Evolutionary conservation across 2,329 filamentous ascomycete genomes (phyloP).

Genomic region (Elsinoe arachidis): DNA sequence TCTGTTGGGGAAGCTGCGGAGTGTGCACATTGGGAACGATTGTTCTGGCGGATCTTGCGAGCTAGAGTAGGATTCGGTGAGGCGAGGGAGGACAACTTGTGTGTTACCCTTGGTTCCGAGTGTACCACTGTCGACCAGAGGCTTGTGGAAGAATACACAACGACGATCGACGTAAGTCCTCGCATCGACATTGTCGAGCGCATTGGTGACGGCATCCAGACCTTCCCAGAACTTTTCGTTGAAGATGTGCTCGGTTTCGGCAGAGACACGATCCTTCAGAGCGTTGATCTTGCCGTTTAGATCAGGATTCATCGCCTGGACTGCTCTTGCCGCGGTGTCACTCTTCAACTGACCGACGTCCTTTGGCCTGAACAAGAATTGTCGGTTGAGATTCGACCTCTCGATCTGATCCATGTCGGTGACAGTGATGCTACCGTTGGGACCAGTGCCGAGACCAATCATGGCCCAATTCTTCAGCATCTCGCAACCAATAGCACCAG

Average conservation of each 20-base stretch:
- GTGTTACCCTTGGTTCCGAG: conserved; percentile 99
- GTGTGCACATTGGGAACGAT: conserved; percentile 97
- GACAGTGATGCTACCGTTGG: conserved; percentile 78
- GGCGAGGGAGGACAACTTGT: conserved; percentile 80
- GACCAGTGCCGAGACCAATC: conserved; percentile 87
- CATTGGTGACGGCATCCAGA: conserved; percentile 90
- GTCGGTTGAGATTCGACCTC: conserved; percentile 95
- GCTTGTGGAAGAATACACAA: conserved; percentile 97
- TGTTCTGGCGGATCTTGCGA: conserved; percentile 97
- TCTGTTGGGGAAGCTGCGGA: conserved; percentile 93
- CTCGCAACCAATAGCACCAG: conserved; percentile 94
- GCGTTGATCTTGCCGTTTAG: conserved; percentile 76
- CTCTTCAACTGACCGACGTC: conserved; percentile 97
- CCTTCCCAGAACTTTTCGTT: conserved; percentile 84
- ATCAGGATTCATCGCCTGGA: conserved; percentile 91
- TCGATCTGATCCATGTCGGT: conserved; percentile 99
- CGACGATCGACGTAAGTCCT: conserved; percentile 92
- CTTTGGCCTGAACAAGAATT: conserved; percentile 88
- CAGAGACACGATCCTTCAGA: conserved; percentile 80
- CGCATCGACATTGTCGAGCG: conserved; percentile 93
- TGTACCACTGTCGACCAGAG: conserved; percentile 89
- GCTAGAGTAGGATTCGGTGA: conserved; percentile 95
- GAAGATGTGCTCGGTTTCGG: conserved; percentile 89
- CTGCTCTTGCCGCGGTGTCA: conserved; percentile 82
- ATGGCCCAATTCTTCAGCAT: conserved; percentile 99